A percentile compares a stretch with the other conserved stretches of the same genome.
Evolutionary conservation across 1,284 basidiomycete genomes (phyloP).

Genomic region (Cronartium quercuum): DNA sequence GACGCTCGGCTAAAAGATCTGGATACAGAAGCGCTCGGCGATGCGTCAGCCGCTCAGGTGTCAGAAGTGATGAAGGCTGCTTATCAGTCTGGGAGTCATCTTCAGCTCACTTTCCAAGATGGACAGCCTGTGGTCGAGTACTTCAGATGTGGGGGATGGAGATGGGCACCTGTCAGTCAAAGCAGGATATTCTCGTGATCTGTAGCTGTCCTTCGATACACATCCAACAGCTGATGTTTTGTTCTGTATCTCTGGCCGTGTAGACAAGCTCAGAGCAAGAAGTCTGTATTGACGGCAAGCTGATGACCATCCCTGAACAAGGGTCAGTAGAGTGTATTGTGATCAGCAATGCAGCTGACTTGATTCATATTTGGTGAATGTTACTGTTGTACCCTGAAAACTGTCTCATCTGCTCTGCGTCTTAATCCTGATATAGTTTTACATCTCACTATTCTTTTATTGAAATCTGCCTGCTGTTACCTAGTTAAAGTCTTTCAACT

Average conservation of each 20-base stretch:
- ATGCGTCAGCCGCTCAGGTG: constrained; percentile 53
- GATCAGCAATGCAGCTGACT: neutral
- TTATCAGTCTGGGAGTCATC: constrained; percentile 67
- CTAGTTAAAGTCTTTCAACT: too few species aligned
- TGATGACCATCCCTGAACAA: neutral
- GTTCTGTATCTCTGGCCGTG: neutral
- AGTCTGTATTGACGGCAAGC: constrained; percentile 30
- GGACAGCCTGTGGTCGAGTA: constrained; percentile 69
- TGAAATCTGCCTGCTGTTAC: too few species aligned
- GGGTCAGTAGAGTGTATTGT: constrained; percentile 12
- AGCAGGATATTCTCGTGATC: neutral
- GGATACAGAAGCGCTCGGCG: constrained; percentile 52
- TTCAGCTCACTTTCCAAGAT: constrained; percentile 56
- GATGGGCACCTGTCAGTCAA: constrained; percentile 69
- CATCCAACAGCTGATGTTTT: neutral
- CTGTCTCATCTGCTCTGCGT: too few species aligned
- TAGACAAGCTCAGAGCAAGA: neutral
- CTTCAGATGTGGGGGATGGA: constrained; percentile 69
- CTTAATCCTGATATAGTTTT: too few species aligned
- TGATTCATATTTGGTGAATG: neutral
- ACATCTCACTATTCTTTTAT: too few species aligned
- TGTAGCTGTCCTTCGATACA: neutral
- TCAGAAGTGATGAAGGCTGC: constrained; percentile 59
- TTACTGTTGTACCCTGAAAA: too few species aligned
- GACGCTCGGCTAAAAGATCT: constrained; percentile 54